Conservation (phyloP, 768 basidiomycete species). For the Rhodotorula paludigena region DNA sequence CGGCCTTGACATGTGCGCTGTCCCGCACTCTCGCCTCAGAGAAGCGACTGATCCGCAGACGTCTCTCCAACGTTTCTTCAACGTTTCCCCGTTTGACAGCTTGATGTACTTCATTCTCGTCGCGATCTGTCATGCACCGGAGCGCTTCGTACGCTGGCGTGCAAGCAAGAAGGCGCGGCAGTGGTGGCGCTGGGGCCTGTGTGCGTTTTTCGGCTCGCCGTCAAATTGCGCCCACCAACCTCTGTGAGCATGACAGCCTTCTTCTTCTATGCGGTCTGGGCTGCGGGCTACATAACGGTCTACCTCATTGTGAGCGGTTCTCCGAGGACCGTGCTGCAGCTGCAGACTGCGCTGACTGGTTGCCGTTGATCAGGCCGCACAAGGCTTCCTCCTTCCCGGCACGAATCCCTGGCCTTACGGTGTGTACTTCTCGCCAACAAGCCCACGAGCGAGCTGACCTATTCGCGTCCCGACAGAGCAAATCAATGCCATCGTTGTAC, state of each 20-base stretch:
- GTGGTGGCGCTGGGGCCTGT: neutral
- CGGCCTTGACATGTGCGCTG: no score
- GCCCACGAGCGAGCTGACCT: neutral
- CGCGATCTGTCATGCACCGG: no score
- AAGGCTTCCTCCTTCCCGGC: conserved; percentile 3
- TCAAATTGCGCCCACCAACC: neutral
- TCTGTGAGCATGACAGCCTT: neutral
- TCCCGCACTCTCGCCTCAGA: no score
- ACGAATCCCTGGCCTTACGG: conserved; percentile 16
- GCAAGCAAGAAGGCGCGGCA: neutral
- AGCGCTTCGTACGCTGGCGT: no score
- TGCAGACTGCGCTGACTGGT: neutral
- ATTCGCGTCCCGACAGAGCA: neutral
- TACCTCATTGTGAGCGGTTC: conserved; percentile 6
- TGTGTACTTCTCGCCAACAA: neutral
- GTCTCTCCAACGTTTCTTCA: no score
- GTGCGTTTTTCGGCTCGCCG: neutral
- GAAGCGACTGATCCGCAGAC: no score
- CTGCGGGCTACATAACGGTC: neutral
- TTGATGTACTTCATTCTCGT: no score
- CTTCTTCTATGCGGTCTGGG: neutral
- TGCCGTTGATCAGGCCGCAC: neutral
- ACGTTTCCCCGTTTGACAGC: no score
- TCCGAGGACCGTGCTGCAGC: no score
- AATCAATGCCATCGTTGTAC: neutral